These are phyloP conservation scores for Fusarium sp. DNA, from an alignment of 2,329 filamentous ascomycete genomes.

Conservation along the genomic window DNA sequence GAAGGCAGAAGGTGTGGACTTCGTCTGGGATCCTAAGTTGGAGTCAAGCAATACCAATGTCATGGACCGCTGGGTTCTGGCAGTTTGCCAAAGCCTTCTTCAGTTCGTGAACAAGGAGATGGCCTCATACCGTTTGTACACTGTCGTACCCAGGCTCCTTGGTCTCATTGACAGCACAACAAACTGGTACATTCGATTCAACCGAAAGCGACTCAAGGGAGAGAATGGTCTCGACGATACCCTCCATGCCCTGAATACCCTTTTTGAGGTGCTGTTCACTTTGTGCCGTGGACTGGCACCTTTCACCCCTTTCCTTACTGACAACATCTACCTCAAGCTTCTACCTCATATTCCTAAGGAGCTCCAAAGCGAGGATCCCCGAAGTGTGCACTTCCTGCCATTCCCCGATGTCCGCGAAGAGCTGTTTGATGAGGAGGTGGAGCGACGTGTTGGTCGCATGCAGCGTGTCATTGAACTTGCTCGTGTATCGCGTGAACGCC, in stretches of 20 bases:
- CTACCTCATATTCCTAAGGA: slow-evolving; percentile 82
- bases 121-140: slow-evolving; percentile 83
- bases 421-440: slow-evolving; percentile 86
- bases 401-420: slow-evolving; percentile 91
- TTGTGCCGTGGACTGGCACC: slow-evolving; percentile 88
- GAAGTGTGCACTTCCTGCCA: slow-evolving; percentile 90
- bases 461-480: slow-evolving; percentile 94
- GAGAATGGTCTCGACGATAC: slow-evolving; percentile 89
- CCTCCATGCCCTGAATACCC: slow-evolving; percentile 87
- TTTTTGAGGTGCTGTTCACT: slow-evolving; percentile 93
- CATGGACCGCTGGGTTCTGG: slow-evolving; percentile 96
- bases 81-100: slow-evolving; percentile 89
- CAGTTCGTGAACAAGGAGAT: slow-evolving; percentile 95
- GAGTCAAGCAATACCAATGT: slow-evolving; percentile 86
- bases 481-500: slow-evolving; percentile 85
- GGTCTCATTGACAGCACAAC: slow-evolving; percentile 91
- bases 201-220: slow-evolving; percentile 89
- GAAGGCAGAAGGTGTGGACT: slow-evolving; percentile 83
- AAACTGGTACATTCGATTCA: slow-evolving; percentile 99
- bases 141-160: slow-evolving; percentile 86
- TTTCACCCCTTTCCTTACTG: slow-evolving; percentile 94
- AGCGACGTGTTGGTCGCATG: slow-evolving; percentile 90
- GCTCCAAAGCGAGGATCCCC: slow-evolving; percentile 74
- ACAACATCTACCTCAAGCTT: slow-evolving; percentile 90
- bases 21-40: slow-evolving; percentile 79